Base-by-base conservation (phyloP, 2,329 filamentous ascomycete genomes). In the Chrysoporthe cubensis region DNA sequence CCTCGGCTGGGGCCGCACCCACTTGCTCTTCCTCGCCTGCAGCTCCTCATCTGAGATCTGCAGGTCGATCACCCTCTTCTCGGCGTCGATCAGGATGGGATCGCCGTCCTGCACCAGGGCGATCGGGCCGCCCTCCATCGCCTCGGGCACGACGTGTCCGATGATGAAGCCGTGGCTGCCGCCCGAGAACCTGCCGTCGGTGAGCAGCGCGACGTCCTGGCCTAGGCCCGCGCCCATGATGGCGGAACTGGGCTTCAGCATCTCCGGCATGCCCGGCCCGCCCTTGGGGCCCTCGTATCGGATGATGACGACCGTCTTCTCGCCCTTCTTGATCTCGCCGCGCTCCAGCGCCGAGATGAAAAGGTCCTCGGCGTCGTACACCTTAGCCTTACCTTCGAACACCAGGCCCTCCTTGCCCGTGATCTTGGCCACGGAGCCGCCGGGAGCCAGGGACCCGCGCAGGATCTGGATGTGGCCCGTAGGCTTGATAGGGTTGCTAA, bases 201-300 rank as follows among this genome's bases (percentile, higher is more conserved):
- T 92, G 69, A 93, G 84, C 59, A 93, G 86, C 0, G 91, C 91
- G 16, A 92, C 89, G 73, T 93, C 90, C 74, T 91, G 85, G 73
- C 90, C 90, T 56, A 97, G 86, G 48, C 91, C 91, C 6, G 93
- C 93, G 65, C 94, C 94, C 93, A 97, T 97, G 75, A 97, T 91
- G 62, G 94, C 93, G 0, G 92, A 94, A 64, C 88, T 92, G n/a
- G 94, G 93, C 83, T 97, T 97, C 70, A 97, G 84, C 85, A 97
- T 95, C 82, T 97, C 94, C 43, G 94, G 94, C 91, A 97, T 97
- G 67, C 94, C 94, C 1, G 94, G 94, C 0, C 94, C 94, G 72
- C 94, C 94, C 82, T 95, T 96, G 70, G 94, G 94, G 0, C 94
- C 94, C 77, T 97, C 94, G 78, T 97, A 97, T 63, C 94, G 91